A percentile compares a stretch with the other conserved stretches of the same genome.
Evolutionary conservation across 1,284 basidiomycete species (phyloP).

Genomic region (Ustilago xerochloae): DNA sequence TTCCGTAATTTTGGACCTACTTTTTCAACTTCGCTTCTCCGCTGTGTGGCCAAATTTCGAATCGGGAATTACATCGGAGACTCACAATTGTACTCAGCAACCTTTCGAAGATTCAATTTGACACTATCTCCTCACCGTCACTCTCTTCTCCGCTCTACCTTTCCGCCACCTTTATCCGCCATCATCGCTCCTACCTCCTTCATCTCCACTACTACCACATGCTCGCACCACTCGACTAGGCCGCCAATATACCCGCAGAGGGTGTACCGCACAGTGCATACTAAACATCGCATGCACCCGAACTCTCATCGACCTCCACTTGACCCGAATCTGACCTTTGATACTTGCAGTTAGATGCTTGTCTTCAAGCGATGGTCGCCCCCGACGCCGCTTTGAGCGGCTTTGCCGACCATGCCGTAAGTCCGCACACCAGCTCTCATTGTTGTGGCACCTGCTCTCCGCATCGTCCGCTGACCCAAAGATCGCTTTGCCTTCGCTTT

Average conservation of each 20-base stretch:
- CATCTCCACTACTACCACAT: neutral
- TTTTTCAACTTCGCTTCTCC: neutral
- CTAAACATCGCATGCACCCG: neutral
- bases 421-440: neutral
- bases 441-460: neutral
- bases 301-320: conserved; percentile 21
- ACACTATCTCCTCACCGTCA: conserved; percentile 3
- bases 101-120: neutral
- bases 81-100: neutral
- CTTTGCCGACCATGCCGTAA: conserved; percentile 37
- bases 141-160: conserved; percentile 1
- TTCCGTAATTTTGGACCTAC: conserved; percentile 6
- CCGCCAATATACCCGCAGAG: neutral
- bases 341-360: conserved; percentile 15
- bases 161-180: conserved; percentile 11
- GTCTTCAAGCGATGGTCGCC: conserved; percentile 25
- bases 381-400: conserved; percentile 22
- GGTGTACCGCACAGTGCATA: neutral
- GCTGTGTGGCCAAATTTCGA: conserved; percentile 11
- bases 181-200: neutral
- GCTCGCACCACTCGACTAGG: neutral
- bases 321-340: neutral
- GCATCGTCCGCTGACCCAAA: conserved; percentile 1
- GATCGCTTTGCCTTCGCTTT: neutral
- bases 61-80: conserved; percentile 17